Conservation (phyloP, 495 filamentous ascomycete genomes). For the Lophiostoma macrostomum region DNA sequence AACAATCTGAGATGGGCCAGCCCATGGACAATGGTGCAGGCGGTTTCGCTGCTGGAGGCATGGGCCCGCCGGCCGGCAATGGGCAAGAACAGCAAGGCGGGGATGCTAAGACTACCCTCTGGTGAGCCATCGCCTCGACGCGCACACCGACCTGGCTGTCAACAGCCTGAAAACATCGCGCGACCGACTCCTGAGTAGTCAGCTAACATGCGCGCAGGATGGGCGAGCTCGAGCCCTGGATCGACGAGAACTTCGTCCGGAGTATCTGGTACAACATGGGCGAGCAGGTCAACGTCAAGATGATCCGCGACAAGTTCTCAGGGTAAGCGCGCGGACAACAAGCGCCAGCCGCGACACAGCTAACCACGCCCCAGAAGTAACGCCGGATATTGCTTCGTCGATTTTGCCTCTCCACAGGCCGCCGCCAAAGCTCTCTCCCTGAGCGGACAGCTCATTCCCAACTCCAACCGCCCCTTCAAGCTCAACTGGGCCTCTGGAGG, state of each 20-base stretch:
- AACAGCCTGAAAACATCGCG: neutral
- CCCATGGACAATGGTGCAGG: constrained; percentile 53
- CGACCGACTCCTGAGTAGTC: neutral
- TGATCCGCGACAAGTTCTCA: constrained; percentile 99
- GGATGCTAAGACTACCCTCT: constrained; percentile 78
- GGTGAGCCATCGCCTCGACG: constrained; percentile 51
- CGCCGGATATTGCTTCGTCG: constrained; percentile 98
- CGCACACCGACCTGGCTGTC: neutral
- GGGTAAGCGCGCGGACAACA: constrained; percentile 64
- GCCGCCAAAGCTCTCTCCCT: constrained; percentile 85
- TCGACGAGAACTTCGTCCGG: constrained; percentile 98
- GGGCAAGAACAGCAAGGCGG: constrained; percentile 54
- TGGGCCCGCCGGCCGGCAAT: constrained; percentile 52
- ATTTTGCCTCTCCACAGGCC: constrained; percentile 79
- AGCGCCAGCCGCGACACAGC: constrained; percentile 28
- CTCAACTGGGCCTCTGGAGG: constrained; percentile 99
- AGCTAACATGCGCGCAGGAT: constrained; percentile 60
- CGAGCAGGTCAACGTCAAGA: constrained; percentile 96
- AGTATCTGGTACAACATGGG: constrained; percentile 87
- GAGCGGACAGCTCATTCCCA: constrained; percentile 89
- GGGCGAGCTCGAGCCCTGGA: constrained; percentile 99
- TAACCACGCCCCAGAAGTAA: constrained; percentile 71
- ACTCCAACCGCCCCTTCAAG: constrained; percentile 94
- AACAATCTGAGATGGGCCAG: constrained; percentile 42
- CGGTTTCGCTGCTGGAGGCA: constrained; percentile 53